Evolutionary conservation across 2,329 filamentous ascomycete genomes (phyloP), one percentile per base, ranked within the genome.

Genomic region (Apiospora phragmitis): DNA sequence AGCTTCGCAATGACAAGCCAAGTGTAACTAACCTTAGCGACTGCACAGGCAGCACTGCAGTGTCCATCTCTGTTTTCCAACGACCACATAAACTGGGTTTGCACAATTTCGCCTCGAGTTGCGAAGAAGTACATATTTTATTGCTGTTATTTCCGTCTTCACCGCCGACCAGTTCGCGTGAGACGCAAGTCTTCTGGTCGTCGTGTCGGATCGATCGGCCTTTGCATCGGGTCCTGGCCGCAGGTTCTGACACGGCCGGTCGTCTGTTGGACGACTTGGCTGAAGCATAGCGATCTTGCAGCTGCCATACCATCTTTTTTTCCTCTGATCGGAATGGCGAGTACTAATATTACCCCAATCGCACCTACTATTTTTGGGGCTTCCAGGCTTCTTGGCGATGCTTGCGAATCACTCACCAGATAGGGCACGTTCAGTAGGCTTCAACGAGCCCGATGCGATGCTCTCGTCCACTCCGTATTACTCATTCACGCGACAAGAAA

Each of bases 1-100:
- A 62, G 55, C 18, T 62, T 62, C 55, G 55, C 55, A n/a, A 32
- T n/a, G 55, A 62, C 55, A 21, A 24, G 55, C 55, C 55, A 62
- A 62, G 55, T 62, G 32, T 38, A 5, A 6, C 55, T 62, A 55
- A 18, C 49, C 8, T n/a, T 41, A n/a, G 43, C 43, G 18, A 32
- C 6, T 21, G 51, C 51, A n/a, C 32, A n/a, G n/a, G n/a, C n/a
- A n/a, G n/a, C n/a, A n/a, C n/a, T n/a, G n/a, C 38, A 4, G 2
- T 12, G 11, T 3, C 11, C 47, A 4, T 38, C 8, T 62, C 55
- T 35, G 32, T 38, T 11, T 35, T 9, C 7, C 16, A 32, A 35
- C 51, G 26, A n/a, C 26, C 18, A 26, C 51, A 59, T 9, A 59
- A 35, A 59, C 51, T n/a, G 16, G 35, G 51, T n/a, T 59, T 35